These are phyloP conservation scores for Sporothrix curviconia DNA, from an alignment of 2,329 filamentous ascomycete genomes.

Conservation along the genomic window DNA sequence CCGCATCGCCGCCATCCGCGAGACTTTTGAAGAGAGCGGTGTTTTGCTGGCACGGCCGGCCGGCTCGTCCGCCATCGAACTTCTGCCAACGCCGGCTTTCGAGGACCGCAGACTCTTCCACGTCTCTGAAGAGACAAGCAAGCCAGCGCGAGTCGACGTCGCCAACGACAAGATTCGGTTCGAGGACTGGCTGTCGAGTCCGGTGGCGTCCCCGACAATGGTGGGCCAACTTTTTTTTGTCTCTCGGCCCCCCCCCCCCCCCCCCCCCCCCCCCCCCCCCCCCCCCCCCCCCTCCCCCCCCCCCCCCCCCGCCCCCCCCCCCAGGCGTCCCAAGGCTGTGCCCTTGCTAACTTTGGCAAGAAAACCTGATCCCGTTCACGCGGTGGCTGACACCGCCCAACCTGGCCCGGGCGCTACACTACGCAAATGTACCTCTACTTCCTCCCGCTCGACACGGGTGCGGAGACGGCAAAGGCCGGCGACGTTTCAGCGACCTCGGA, in stretches of 20 bases:
- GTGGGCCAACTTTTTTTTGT: constrained; percentile 34
- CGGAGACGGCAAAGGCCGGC: constrained; percentile 27
- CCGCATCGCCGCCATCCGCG: constrained; percentile 75
- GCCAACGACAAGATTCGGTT: constrained; percentile 63
- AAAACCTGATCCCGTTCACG: constrained; percentile 72
- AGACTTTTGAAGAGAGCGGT: constrained; percentile 93
- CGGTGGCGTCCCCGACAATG: constrained; percentile 58
- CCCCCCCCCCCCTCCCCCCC: no score
- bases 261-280: no score
- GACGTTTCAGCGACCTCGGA: no score
- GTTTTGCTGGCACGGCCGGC: constrained; percentile 62
- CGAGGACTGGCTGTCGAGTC: constrained; percentile 52
- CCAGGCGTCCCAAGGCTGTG: no score
- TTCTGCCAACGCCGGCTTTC: constrained; percentile 35
- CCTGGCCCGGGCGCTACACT: constrained; percentile 70
- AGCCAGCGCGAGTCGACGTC: constrained; percentile 60
- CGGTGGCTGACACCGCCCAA: constrained; percentile 81
- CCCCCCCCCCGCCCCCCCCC: no score
- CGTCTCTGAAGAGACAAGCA: constrained; percentile 52
- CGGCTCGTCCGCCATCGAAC: constrained; percentile 8
- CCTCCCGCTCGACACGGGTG: constrained; percentile 52
- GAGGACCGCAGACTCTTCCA: constrained; percentile 44
- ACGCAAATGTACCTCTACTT: constrained; percentile 98
- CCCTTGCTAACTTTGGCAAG: constrained; percentile 24
- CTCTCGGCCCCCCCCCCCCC: background rate